Base-by-base conservation (phyloP, 345 rosid genomes). In the Pelargonium nanum region DNA sequence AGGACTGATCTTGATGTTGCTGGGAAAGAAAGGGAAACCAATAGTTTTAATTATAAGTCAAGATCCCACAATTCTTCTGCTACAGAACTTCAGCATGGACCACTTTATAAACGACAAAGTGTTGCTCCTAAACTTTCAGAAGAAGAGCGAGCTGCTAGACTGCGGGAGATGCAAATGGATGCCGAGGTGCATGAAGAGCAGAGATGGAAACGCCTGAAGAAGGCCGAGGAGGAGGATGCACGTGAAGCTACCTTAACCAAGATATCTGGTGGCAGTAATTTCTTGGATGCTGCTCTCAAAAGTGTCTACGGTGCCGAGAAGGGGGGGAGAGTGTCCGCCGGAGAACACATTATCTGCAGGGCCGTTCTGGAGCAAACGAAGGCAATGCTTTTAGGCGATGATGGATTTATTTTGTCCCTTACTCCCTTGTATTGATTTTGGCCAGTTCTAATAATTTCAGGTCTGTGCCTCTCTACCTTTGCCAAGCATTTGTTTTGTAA, bases 321-420 rank as follows among this genome's bases (percentile, higher is more conserved):
- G 75, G 95, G 92, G 0, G 99, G 99, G 55, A 85, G 73, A 93
- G 97, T 9, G 97, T 93, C 5, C 91, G 97, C 21, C 96, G 99
- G 6, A 68, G 96, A 66, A 72, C 89, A 12, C 77, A 84, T 67
- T 89, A 85, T 68, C 88, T 80, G 4, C 99, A 90, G 65, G 88
- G 89, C 3, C 81, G 87, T 69, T 66, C 73, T 52, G 89, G 72
- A 72, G 82, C 72, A 19, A 64, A 73, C 21, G 85, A 85, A 77
- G 83, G 96, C 74, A 88, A 85, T 74, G 94, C 96, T 22, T 93
- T 93, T 67, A 79, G 96, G 19, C 88, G 93, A 10, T 84, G 74
- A 79, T 67, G 67, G 65, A 51, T 34, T 34, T 28, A 7, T 28
- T 28, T n/a, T n/a, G n/a, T n/a, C n/a, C n/a, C n/a, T n/a, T n/a